Evolutionary conservation across 1,139 yeast species (phyloP).

Genomic region (Eremothecium sinecaudum): DNA sequence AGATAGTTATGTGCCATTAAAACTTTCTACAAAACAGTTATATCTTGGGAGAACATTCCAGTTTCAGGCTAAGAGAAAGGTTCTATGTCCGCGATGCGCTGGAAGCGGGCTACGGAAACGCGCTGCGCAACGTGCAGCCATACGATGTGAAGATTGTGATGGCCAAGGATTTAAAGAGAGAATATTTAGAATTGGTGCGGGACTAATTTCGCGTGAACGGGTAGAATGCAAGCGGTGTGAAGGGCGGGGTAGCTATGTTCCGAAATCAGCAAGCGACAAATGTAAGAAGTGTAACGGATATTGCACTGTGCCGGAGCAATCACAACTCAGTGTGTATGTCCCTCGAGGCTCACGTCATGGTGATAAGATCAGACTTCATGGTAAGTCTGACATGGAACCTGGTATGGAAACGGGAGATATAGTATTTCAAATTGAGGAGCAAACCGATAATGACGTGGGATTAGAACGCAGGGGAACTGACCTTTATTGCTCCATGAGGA

Average conservation of each 20-base stretch:
- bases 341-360: slow-evolving; percentile 61
- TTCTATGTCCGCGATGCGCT: slow-evolving; percentile 59
- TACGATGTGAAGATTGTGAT: slow-evolving; percentile 55
- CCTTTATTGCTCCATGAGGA: slow-evolving; percentile 47
- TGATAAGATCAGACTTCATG: slow-evolving; percentile 50
- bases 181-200: slow-evolving; percentile 64
- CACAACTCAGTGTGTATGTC: slow-evolving; percentile 69
- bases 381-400: slow-evolving; percentile 71
- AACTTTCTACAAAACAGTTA: slow-evolving; percentile 44
- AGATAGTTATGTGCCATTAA: slow-evolving; percentile 58
- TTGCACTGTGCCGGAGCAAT: slow-evolving; percentile 54
- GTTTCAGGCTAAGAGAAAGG: slow-evolving; percentile 62
- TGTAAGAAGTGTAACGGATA: slow-evolving; percentile 73
- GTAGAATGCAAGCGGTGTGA: slow-evolving; percentile 61
- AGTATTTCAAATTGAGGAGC: slow-evolving; percentile 47
- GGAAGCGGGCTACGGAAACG: slow-evolving; percentile 50
- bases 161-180: slow-evolving; percentile 62
- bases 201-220: slow-evolving; percentile 56
- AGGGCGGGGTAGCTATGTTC: slow-evolving; percentile 54
- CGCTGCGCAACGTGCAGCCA: slow-evolving; percentile 38
- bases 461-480: slow-evolving; percentile 59
- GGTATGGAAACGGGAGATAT: slow-evolving; percentile 77
- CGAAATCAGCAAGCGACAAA: slow-evolving; percentile 51
- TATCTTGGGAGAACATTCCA: slow-evolving; percentile 76
- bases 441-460: slow-evolving; percentile 22